Conservation (phyloP, 208 protist genomes). For the Trichomonas vaginalis region DNA sequence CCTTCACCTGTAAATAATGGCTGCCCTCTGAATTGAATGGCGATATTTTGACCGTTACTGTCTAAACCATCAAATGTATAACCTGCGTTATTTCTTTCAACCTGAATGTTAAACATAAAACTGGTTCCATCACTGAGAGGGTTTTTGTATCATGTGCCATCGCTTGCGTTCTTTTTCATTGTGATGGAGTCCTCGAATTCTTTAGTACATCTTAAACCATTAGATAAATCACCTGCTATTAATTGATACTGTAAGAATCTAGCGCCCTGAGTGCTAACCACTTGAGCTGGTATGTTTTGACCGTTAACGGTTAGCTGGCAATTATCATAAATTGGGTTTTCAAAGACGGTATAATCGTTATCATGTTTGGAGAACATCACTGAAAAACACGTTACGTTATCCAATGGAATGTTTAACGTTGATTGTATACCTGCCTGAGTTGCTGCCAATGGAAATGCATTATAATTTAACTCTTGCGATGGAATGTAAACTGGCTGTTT, state of each 20-base stretch:
- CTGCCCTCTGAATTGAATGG: neutral
- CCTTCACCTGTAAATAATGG: neutral
- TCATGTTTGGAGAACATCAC: neutral
- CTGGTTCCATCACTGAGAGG: neutral
- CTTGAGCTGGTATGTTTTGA: neutral
- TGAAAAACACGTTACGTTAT: neutral
- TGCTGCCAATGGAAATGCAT: neutral
- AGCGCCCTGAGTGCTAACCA: neutral
- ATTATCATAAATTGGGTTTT: neutral
- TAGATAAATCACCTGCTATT: neutral
- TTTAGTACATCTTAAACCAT: neutral
- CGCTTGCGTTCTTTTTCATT: neutral
- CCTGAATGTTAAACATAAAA: neutral
- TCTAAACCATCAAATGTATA: neutral
- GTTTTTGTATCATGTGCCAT: neutral
- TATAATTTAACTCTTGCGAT: neutral
- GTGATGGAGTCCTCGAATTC: neutral
- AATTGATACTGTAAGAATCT: neutral
- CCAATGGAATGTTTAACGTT: neutral
- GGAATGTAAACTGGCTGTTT: neutral
- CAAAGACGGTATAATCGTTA: neutral
- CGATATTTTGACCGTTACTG: neutral
- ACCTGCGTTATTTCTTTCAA: neutral
- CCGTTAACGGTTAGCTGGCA: neutral
- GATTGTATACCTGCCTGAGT: neutral